phyloP scores from a whole-genome alignment of 306 rosid species.

The Leucaena leucocephala region DNA sequence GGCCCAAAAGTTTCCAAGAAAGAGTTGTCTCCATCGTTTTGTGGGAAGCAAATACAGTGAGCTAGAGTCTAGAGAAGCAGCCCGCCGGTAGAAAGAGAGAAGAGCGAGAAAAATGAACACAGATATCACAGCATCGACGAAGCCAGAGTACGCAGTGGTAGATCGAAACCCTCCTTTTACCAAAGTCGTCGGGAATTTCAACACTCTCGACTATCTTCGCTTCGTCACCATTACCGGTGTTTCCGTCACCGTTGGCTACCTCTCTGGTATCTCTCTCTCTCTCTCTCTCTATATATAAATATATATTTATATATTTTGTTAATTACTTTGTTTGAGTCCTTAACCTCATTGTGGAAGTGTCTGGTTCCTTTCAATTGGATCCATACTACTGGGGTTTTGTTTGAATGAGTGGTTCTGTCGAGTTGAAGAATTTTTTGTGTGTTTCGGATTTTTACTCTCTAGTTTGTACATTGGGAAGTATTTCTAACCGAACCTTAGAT shows the following conservation, averaged over 20 bases:
- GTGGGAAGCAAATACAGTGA: neutral
- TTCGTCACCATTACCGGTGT: slow-evolving; percentile 85
- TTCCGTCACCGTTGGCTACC: slow-evolving; percentile 95
- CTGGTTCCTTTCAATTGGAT: neutral
- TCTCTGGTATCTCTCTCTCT: slow-evolving; percentile 54
- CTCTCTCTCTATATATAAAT: neutral
- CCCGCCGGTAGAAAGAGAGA: neutral
- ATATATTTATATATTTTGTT: too few species aligned
- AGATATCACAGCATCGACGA: slow-evolving; percentile 84
- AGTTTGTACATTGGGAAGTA: neutral
- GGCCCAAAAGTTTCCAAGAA: neutral
- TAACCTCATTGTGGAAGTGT: neutral
- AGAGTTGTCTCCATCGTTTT: neutral
- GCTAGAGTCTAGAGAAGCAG: neutral
- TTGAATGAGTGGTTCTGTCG: neutral
- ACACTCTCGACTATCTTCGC: slow-evolving; percentile 82
- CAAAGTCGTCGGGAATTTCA: slow-evolving; percentile 83
- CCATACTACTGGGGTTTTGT: neutral
- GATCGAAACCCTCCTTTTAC: slow-evolving; percentile 98
- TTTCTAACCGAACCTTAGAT: neutral
- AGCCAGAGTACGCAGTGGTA: slow-evolving; percentile 82
- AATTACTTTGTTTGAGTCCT: neutral
- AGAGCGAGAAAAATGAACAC: slow-evolving; percentile 66
- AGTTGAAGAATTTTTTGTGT: neutral
- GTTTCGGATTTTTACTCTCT: neutral